Conservation (phyloP, 2,329 filamentous ascomycete genomes). For the Nothomitra cinnamomea region DNA sequence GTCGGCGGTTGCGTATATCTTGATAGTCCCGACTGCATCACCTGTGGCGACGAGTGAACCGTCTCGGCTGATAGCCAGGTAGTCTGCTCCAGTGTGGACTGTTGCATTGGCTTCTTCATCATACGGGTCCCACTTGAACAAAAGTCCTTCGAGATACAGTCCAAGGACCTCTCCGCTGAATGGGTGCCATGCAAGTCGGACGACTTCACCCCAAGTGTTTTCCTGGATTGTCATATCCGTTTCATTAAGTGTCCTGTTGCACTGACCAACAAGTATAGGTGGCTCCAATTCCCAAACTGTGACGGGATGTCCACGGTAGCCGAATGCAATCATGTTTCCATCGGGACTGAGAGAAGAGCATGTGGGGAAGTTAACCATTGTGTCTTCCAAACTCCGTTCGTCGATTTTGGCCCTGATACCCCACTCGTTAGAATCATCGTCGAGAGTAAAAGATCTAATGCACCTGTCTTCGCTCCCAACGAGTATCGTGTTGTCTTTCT, state of each 20-base stretch:
- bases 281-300: not conserved
- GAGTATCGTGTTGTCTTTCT: too few species aligned
- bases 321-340: not conserved
- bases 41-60: too few species aligned
- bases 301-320: not conserved
- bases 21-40: too few species aligned
- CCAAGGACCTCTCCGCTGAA: not conserved
- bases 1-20: too few species aligned
- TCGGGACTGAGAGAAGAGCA: not conserved
- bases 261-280: not conserved
- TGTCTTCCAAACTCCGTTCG: not conserved
- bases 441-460: too few species aligned
- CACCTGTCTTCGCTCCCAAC: too few species aligned
- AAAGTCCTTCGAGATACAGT: not conserved
- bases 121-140: not conserved
- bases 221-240: not conserved
- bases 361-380: not conserved
- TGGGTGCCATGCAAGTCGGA: not conserved
- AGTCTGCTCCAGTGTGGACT: too few species aligned
- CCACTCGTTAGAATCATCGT: not conserved
- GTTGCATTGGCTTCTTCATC: not conserved
- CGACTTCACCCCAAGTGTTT: not conserved
- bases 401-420: too few species aligned
- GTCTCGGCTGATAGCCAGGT: too few species aligned
- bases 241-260: not conserved